These are phyloP conservation scores for Albugo candida DNA, from an alignment of 352 stramenopile genomes.

Conservation along the genomic window DNA sequence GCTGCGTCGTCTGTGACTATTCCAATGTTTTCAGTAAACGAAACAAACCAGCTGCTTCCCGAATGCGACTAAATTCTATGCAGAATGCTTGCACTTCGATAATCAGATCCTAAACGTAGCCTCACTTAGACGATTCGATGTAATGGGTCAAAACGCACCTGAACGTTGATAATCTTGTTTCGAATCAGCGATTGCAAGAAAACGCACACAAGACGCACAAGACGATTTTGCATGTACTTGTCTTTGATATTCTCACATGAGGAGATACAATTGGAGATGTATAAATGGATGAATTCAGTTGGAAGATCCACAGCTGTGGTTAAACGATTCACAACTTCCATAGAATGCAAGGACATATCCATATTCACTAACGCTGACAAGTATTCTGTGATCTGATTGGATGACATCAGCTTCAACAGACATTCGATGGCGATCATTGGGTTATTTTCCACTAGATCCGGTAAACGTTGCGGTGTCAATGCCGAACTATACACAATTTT, in stretches of 20 bases:
- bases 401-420: slow-evolving; percentile 81
- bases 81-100: slow-evolving; percentile 98
- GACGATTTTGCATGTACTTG: slow-evolving; percentile 94
- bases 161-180: slow-evolving; percentile 98
- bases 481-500: slow-evolving; percentile 85
- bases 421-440: slow-evolving; percentile 95
- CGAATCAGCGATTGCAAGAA: slow-evolving; percentile 96
- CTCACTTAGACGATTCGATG: slow-evolving; percentile 8
- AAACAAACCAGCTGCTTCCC: slow-evolving; percentile 92
- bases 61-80: slow-evolving; percentile 97
- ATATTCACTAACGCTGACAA: slow-evolving; percentile 94
- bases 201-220: slow-evolving; percentile 95
- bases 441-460: slow-evolving; percentile 96
- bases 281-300: slow-evolving; percentile 97
- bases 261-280: slow-evolving; percentile 98
- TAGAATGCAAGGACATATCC: slow-evolving; percentile 98
- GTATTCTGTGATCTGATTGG: slow-evolving; percentile 90
- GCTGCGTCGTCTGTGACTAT: slow-evolving; percentile 17
- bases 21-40: slow-evolving; percentile 92
- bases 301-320: slow-evolving; percentile 85
- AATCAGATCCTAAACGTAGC: slow-evolving; percentile 80
- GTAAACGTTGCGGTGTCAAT: slow-evolving; percentile 84
- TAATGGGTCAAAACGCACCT: slow-evolving; percentile 33
- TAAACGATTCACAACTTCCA: slow-evolving; percentile 93
- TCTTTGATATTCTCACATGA: slow-evolving; percentile 97